These are phyloP conservation scores for Chaetomiaceae sp. DNA, from an alignment of 2,329 filamentous ascomycete species.

Conservation along the genomic window DNA sequence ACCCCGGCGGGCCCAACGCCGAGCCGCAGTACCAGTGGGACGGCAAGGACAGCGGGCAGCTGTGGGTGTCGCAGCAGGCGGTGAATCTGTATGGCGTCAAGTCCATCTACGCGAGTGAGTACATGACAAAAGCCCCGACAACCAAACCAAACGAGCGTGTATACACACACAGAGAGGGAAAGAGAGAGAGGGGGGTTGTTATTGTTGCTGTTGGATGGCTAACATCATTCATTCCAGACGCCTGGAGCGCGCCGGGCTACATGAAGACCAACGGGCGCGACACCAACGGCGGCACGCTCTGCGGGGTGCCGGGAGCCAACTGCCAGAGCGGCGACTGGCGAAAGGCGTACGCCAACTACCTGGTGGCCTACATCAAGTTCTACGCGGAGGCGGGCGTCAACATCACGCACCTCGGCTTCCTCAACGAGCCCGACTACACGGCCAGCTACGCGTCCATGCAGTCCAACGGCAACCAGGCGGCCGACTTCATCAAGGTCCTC, in stretches of 20 bases:
- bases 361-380: slow-evolving; percentile 45
- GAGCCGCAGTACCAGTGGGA: slow-evolving; percentile 44
- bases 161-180: too few relatives aligned
- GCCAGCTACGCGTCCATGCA: slow-evolving; percentile 44
- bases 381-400: slow-evolving; percentile 42
- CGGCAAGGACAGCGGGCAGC: slow-evolving; percentile 44
- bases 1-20: slow-evolving; percentile 39
- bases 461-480: slow-evolving; percentile 72
- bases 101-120: slow-evolving; percentile 36
- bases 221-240: slow-evolving; percentile 29
- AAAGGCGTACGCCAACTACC: slow-evolving; percentile 45
- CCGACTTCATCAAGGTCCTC: slow-evolving; percentile 48
- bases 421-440: slow-evolving; percentile 44
- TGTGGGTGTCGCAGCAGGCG: slow-evolving; percentile 50
- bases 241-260: slow-evolving; percentile 45
- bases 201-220: neutral
- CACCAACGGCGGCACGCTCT: slow-evolving; percentile 30
- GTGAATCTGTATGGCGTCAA: slow-evolving; percentile 35
- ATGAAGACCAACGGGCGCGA: slow-evolving; percentile 44
- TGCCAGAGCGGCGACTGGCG: slow-evolving; percentile 43
- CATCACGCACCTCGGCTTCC: slow-evolving; percentile 44
- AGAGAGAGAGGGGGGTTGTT: neutral
- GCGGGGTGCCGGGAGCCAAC: slow-evolving; percentile 36
- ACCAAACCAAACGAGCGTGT: too few relatives aligned
- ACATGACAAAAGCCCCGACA: too few relatives aligned